phyloP scores from a whole-genome alignment of 495 filamentous ascomycete genomes.

The Hypoxylon fuscum region DNA sequence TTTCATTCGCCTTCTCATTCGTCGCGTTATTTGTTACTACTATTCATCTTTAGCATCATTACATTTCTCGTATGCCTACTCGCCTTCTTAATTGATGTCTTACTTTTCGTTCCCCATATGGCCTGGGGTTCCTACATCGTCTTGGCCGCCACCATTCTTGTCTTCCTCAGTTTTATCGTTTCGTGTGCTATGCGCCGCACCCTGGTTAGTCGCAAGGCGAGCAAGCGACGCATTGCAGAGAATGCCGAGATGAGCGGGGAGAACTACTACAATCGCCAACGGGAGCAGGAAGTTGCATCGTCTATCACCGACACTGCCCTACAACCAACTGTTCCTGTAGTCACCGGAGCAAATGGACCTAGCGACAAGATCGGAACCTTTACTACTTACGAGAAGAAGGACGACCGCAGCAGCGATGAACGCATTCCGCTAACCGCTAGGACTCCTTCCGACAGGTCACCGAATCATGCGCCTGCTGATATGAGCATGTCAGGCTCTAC shows the following conservation, averaged over 20 bases:
- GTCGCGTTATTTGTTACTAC: slow-evolving; percentile 80
- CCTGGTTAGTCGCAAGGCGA: slow-evolving; percentile 87
- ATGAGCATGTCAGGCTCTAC: slow-evolving; percentile 47
- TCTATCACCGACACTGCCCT: slow-evolving; percentile 51
- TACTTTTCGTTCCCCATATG: slow-evolving; percentile 94
- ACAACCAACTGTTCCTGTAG: slow-evolving; percentile 64
- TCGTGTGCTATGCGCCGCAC: slow-evolving; percentile 98
- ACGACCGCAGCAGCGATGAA: slow-evolving; percentile 75
- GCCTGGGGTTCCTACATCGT: slow-evolving; percentile 96
- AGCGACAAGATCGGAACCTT: slow-evolving; percentile 74
- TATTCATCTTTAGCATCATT: slow-evolving; percentile 86
- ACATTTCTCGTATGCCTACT: slow-evolving; percentile 86
- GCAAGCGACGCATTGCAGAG: slow-evolving; percentile 89
- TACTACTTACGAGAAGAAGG: slow-evolving; percentile 77
- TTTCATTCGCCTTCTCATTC: slow-evolving; percentile 94
- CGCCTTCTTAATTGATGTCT: slow-evolving; percentile 92
- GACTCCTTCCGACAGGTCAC: slow-evolving; percentile 62
- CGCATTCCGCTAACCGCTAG: slow-evolving; percentile 79
- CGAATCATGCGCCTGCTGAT: slow-evolving; percentile 47
- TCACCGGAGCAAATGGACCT: slow-evolving; percentile 59
- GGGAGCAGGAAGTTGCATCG: slow-evolving; percentile 56
- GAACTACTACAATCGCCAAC: slow-evolving; percentile 84
- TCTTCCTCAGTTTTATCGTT: slow-evolving; percentile 82
- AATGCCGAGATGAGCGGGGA: slow-evolving; percentile 96
- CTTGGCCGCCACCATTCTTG: slow-evolving; percentile 86